phyloP scores from a whole-genome alignment of 1,284 basidiomycete species.

The Moesziomyces sp. region DNA sequence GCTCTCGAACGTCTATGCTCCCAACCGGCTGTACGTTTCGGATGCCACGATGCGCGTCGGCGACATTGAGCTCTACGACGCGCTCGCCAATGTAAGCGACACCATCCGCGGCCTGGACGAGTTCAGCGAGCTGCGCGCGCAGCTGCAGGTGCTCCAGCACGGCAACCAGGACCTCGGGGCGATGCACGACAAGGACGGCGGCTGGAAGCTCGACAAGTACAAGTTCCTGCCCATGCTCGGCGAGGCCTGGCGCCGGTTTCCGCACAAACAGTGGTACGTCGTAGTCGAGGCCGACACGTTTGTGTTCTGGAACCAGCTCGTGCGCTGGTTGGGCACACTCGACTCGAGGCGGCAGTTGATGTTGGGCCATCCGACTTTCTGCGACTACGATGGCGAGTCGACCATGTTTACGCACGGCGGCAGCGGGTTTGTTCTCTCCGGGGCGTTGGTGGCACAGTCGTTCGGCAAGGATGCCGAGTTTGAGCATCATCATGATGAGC shows the following conservation, averaged over 20 bases:
- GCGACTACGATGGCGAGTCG: constrained; percentile 27
- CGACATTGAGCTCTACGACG: constrained; percentile 33
- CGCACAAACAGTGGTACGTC: constrained; percentile 43
- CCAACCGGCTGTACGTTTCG: constrained; percentile 36
- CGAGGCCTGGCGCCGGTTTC: constrained; percentile 30
- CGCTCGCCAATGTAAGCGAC: constrained; percentile 28
- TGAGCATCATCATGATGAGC: constrained; percentile 25
- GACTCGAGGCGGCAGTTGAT: constrained; percentile 14
- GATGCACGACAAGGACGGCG: constrained; percentile 19
- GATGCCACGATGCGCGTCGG: constrained; percentile 17
- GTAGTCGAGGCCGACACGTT: constrained; percentile 57
- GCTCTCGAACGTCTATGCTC: constrained; percentile 7
- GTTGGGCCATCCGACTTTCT: constrained; percentile 34
- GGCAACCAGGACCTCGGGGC: constrained; percentile 20
- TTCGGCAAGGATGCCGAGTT: constrained; percentile 31
- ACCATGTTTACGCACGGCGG: constrained; percentile 48
- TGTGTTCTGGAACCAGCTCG: constrained; percentile 36
- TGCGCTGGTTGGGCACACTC: constrained; percentile 26
- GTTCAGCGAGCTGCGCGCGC: constrained; percentile 10
- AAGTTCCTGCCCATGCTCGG: constrained; percentile 50
- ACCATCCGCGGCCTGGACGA: constrained; percentile 15
- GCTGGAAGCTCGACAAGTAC: constrained; percentile 53
- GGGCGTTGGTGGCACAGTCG: constrained; percentile 18
- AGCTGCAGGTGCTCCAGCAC: constrained; percentile 8
- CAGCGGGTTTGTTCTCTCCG: constrained; percentile 31